Percentiles rank a stretch among this genome's conserved stretches.
Conservation (phyloP, 2,329 filamentous ascomycete genomes). For the Hypoxylon sp. region DNA sequence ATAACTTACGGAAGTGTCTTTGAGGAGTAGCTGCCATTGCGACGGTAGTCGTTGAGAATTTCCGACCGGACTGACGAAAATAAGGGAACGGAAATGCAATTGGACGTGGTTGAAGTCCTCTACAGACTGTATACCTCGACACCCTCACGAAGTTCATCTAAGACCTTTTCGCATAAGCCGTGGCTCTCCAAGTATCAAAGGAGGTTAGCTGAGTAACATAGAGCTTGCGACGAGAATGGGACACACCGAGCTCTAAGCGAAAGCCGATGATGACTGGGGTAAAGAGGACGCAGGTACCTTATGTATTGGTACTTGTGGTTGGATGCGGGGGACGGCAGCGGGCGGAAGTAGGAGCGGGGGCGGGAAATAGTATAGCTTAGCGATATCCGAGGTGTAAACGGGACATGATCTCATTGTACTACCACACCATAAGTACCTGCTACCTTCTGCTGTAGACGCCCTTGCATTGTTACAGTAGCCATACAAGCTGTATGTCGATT, state of each 20-base stretch:
- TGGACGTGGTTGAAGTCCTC: conserved; percentile 26
- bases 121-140: conserved; percentile 12
- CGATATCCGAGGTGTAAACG: conserved; percentile 24
- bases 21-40: conserved; percentile 39
- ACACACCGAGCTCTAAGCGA: conserved; percentile 32
- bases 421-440: background rate
- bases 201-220: background rate
- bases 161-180: background rate
- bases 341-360: conserved; percentile 22
- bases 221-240: conserved; percentile 3
- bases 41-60: conserved; percentile 38
- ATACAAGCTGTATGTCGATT: background rate
- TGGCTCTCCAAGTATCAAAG: background rate
- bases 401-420: background rate
- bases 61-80: conserved; percentile 21
- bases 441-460: background rate
- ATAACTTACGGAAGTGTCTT: conserved; percentile 47
- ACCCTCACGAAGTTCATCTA: conserved; percentile 26
- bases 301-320: background rate
- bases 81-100: conserved; percentile 1
- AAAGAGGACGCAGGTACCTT: background rate
- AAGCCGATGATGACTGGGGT: conserved; percentile 4
- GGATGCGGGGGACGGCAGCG: conserved; percentile 31
- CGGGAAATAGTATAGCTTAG: conserved; percentile 27
- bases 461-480: background rate